Evolutionary conservation across 768 basidiomycete species (phyloP).

Genomic region (Xerocomellus intermedius): DNA sequence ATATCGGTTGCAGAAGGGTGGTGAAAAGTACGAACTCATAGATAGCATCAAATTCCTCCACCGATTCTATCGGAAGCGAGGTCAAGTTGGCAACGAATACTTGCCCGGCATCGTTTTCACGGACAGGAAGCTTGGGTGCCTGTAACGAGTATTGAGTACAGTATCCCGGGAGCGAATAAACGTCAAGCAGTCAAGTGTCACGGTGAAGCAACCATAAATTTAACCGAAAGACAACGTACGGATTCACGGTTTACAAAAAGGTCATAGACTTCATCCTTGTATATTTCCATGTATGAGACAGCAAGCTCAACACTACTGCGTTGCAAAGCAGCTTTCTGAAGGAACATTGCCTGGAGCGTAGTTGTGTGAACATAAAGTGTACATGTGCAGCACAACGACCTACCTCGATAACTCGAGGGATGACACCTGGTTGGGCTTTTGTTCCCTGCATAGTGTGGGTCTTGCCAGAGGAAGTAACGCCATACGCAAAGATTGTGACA

Average conservation of each 20-base stretch:
- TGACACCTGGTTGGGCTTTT: conserved; percentile 72
- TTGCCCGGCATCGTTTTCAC: conserved; percentile 51
- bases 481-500: conserved; percentile 87
- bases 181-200: not conserved
- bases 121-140: conserved; percentile 54
- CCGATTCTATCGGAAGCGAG: conserved; percentile 35
- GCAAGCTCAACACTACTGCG: conserved; percentile 46
- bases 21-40: conserved; percentile 41
- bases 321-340: conserved; percentile 40
- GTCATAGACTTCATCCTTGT: conserved; percentile 90
- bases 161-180: not conserved
- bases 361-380: not conserved
- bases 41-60: conserved; percentile 47
- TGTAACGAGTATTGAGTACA: conserved; percentile 18
- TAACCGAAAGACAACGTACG: conserved; percentile 38
- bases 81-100: conserved; percentile 56
- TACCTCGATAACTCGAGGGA: conserved; percentile 77
- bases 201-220: not conserved
- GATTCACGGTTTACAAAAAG: conserved; percentile 71
- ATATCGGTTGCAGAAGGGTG: not conserved
- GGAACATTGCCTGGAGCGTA: conserved; percentile 55
- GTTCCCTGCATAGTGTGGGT: conserved; percentile 93
- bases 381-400: conserved; percentile 17
- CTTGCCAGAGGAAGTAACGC: conserved; percentile 89
- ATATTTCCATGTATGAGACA: conserved; percentile 86